These are phyloP conservation scores for Trichosporon asahii DNA, from an alignment of 1,284 basidiomycete species.

Conservation along the genomic window DNA sequence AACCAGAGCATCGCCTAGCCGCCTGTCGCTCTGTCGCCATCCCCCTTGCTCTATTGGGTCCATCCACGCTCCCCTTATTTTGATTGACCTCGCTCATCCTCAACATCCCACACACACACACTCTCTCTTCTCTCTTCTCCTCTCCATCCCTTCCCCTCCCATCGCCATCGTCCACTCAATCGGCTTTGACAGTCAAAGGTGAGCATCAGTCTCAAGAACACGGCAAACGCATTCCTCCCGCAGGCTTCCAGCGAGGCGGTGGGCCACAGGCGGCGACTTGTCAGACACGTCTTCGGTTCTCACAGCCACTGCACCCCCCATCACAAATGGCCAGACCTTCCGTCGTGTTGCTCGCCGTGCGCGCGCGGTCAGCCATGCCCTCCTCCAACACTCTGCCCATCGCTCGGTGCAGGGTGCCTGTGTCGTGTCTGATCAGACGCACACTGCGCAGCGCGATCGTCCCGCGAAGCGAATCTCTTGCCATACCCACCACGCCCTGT, in stretches of 20 bases:
- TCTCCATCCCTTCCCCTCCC: neutral
- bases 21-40: neutral
- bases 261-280: neutral
- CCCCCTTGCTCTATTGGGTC: neutral
- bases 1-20: neutral
- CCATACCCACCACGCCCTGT: neutral
- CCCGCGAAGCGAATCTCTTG: neutral
- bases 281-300: neutral
- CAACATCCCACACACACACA: neutral
- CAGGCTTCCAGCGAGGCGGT: neutral
- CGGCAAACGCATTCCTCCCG: neutral
- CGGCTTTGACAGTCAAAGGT: neutral
- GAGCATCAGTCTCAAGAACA: neutral
- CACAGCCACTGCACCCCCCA: neutral
- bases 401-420: neutral
- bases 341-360: neutral
- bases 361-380: too few species aligned
- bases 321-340: neutral
- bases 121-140: neutral
- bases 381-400: neutral
- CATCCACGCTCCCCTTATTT: neutral
- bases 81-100: neutral
- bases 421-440: neutral
- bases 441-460: neutral
- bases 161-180: neutral